Evolutionary conservation across 768 basidiomycete species (phyloP), one percentile per base, ranked within the genome.

Genomic region (Suillus subluteus): DNA sequence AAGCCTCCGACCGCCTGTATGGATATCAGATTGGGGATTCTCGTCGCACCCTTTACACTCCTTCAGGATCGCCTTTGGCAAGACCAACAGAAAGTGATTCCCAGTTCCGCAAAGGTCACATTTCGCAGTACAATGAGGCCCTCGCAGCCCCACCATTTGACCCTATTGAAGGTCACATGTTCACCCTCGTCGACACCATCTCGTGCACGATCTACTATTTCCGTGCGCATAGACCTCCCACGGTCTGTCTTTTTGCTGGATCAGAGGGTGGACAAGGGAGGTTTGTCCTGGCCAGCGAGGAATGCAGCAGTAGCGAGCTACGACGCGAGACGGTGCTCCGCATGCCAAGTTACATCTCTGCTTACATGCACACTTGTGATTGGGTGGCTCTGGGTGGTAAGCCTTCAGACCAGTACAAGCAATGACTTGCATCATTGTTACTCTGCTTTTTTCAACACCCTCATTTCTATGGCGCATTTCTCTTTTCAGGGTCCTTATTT

Each of bases 71-170:
- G 2, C 58, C 1, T 12, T 38, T 74, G 3, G 43, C 62, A 7
- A 63, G 9, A 59, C 16, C 23, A 26, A 26, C 26, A 26, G 26
- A 26, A 3, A 1, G 16, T 40, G 58, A 59, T 2, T 48, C 73
- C 23, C 6, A 4, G 32, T 70, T 74, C n/a, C 66, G 75, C 23
- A 41, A 56, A 3, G 75, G 73, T 13, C 65, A 76, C 5, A 18
- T 23, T 1, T 41, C 21, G 8, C 73, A 74, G 26, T 46, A 68
- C 13, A 43, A 59, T 0, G 52, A 16, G 0, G 67, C 70, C 23
- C 61, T 6, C 18, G 3, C 50, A 15, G 62, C 2, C 11, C 38
- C 38, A 23, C 11, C 21, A 3, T 44, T 44, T 21, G 58, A 59
- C 23, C 58, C 58, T 40, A 0, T n/a, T n/a, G n/a, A n/a, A n/a